Evolutionary conservation across 805 yeast species (phyloP).

Genomic region (Yamadazyma olivae): DNA sequence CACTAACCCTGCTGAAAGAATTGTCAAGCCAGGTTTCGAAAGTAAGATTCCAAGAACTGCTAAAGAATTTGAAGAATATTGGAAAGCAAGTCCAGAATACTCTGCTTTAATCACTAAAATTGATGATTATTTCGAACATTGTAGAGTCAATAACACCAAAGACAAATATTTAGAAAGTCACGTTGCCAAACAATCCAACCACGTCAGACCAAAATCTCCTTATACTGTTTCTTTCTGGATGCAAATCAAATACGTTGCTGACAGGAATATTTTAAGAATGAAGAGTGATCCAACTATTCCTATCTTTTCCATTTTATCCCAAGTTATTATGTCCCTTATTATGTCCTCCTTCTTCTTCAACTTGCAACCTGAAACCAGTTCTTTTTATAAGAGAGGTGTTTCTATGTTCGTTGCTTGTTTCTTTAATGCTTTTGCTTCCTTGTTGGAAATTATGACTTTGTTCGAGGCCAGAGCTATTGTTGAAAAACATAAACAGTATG

Average conservation of each 20-base stretch:
- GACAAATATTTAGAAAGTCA: slow-evolving; percentile 20
- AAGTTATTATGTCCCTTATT: slow-evolving; percentile 54
- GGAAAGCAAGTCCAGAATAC: slow-evolving; percentile 57
- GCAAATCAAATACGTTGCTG: slow-evolving; percentile 50
- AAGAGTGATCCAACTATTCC: slow-evolving; percentile 58
- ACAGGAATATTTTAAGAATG: slow-evolving; percentile 52
- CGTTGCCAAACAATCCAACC: slow-evolving; percentile 38
- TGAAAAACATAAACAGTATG: slow-evolving; percentile 67
- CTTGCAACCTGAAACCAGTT: slow-evolving; percentile 45
- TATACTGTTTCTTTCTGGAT: slow-evolving; percentile 43
- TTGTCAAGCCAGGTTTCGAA: slow-evolving; percentile 46
- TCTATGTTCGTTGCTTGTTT: slow-evolving; percentile 58
- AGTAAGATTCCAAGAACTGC: slow-evolving; percentile 53
- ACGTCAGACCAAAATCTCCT: slow-evolving; percentile 30
- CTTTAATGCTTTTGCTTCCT: slow-evolving; percentile 57
- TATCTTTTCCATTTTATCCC: slow-evolving; percentile 48
- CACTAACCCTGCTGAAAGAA: slow-evolving; percentile 63
- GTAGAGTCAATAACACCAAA: slow-evolving; percentile 14
- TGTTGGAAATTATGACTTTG: slow-evolving; percentile 57
- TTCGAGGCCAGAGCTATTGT: slow-evolving; percentile 64
- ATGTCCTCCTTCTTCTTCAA: slow-evolving; percentile 60
- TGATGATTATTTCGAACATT: slow-evolving; percentile 36
- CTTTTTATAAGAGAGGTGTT: slow-evolving; percentile 64
- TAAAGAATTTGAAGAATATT: slow-evolving; percentile 53
- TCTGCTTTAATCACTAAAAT: slow-evolving; percentile 36